These are phyloP conservation scores for Ceratocystis papillata DNA, from an alignment of 2,329 filamentous ascomycete genomes.

Conservation along the genomic window DNA sequence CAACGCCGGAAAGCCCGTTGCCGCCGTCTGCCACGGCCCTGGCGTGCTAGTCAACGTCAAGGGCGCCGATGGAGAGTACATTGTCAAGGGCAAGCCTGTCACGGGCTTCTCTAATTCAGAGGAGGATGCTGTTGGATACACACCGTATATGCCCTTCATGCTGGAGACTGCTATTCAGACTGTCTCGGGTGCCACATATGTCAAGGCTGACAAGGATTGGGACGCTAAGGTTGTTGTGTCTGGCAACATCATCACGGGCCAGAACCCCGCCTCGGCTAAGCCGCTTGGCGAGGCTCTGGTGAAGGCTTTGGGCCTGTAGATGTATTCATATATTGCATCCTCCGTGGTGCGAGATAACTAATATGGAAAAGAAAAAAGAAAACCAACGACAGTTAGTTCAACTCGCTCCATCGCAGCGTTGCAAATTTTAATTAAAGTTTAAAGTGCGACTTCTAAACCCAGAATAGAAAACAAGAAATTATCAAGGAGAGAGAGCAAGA, in stretches of 20 bases:
- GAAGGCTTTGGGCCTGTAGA: slow-evolving; percentile 33
- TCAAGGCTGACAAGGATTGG: slow-evolving; percentile 44
- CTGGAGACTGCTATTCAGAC: slow-evolving; percentile 46
- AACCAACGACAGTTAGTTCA: not conserved
- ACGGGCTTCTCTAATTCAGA: slow-evolving; percentile 55
- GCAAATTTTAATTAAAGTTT: not conserved
- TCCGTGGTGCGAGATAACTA: too few relatives aligned
- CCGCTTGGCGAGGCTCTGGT: slow-evolving; percentile 43
- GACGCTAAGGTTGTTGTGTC: slow-evolving; percentile 41
- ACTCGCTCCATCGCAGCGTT: not conserved
- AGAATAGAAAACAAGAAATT: slow-evolving; percentile 1
- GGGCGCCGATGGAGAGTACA: slow-evolving; percentile 39
- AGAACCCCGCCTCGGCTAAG: slow-evolving; percentile 46
- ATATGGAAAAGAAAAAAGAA: not conserved
- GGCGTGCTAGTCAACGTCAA: slow-evolving; percentile 51
- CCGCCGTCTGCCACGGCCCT: slow-evolving; percentile 60
- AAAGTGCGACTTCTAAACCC: slow-evolving; percentile 10
- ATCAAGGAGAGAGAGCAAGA: not conserved
- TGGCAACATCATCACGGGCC: slow-evolving; percentile 45
- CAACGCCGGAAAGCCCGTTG: slow-evolving; percentile 49
- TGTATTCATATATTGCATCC: slow-evolving; percentile 14
- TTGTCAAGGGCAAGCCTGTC: slow-evolving; percentile 47
- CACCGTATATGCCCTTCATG: slow-evolving; percentile 46
- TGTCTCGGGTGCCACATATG: slow-evolving; percentile 44
- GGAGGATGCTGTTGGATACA: slow-evolving; percentile 38